phyloP scores from a whole-genome alignment of 345 rosid species.

The Aquilaria yunnanensis region DNA sequence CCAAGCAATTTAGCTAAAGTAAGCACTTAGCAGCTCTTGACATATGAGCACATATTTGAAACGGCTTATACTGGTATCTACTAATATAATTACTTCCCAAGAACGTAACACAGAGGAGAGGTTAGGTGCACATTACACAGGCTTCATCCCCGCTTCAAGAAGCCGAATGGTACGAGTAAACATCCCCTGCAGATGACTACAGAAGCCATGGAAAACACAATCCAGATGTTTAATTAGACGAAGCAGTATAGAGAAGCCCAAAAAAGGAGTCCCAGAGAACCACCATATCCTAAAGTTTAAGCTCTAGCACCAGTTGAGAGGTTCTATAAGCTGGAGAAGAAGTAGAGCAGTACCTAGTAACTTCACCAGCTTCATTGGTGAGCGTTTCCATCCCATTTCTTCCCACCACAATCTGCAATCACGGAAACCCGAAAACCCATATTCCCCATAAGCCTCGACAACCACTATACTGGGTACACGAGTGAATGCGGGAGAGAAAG shows the following conservation, averaged over 20 bases:
- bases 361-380: constrained; percentile 95
- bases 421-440: neutral
- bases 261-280: neutral
- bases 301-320: neutral
- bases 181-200: constrained; percentile 96
- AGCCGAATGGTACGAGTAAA: constrained; percentile 87
- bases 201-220: constrained; percentile 1
- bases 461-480: too few relatives aligned
- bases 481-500: neutral
- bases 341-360: constrained; percentile 53
- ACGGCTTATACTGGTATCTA: neutral
- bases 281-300: neutral
- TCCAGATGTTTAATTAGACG: neutral
- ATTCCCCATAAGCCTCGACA: neutral
- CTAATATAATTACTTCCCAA: neutral
- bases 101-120: constrained; percentile 4
- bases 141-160: constrained; percentile 94
- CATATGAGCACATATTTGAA: neutral
- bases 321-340: neutral
- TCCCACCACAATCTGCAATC: constrained; percentile 82
- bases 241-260: neutral
- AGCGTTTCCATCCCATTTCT: constrained; percentile 88
- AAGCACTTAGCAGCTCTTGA: neutral
- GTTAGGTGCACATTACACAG: constrained; percentile 50
- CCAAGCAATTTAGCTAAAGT: constrained; percentile 1